phyloP scores from a whole-genome alignment of 306 rosid species.

The Glycine latifolia region DNA sequence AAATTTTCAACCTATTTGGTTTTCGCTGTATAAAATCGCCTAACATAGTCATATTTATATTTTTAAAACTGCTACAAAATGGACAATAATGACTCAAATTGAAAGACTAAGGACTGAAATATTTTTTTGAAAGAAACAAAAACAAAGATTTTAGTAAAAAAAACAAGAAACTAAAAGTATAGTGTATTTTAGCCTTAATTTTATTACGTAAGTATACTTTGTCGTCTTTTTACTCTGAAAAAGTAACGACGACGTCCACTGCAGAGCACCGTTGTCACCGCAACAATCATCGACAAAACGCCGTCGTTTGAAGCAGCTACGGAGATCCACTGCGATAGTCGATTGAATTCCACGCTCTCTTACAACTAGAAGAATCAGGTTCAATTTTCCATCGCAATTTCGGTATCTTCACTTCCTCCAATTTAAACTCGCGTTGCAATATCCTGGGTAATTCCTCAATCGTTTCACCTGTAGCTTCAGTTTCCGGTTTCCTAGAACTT shows the following conservation, averaged over 20 bases:
- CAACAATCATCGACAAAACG: constrained; percentile 39
- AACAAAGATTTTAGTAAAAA: too few species aligned
- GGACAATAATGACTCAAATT: too few species aligned
- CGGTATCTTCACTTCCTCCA: constrained; percentile 30
- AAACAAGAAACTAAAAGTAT: too few species aligned
- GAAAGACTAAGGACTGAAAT: too few species aligned
- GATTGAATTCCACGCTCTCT: constrained; percentile 35
- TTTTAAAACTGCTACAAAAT: too few species aligned
- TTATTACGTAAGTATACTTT: background rate
- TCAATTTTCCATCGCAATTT: constrained; percentile 41
- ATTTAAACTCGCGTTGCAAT: constrained; percentile 31
- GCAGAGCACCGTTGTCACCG: constrained; percentile 33
- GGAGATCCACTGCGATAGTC: constrained; percentile 42
- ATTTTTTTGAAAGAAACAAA: too few species aligned
- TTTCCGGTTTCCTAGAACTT: background rate
- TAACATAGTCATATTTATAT: too few species aligned
- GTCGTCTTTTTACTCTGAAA: constrained; percentile 57
- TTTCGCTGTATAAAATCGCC: too few species aligned
- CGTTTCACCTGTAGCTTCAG: constrained; percentile 24
- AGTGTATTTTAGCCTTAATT: too few species aligned
- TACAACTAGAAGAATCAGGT: constrained; percentile 45
- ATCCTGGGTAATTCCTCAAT: background rate
- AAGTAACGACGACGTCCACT: constrained; percentile 48
- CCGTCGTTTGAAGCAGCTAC: constrained; percentile 39
- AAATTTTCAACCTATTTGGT: too few species aligned